phyloP scores from a whole-genome alignment of 352 stramenopile genomes.

The Globisporangium yorkense region DNA sequence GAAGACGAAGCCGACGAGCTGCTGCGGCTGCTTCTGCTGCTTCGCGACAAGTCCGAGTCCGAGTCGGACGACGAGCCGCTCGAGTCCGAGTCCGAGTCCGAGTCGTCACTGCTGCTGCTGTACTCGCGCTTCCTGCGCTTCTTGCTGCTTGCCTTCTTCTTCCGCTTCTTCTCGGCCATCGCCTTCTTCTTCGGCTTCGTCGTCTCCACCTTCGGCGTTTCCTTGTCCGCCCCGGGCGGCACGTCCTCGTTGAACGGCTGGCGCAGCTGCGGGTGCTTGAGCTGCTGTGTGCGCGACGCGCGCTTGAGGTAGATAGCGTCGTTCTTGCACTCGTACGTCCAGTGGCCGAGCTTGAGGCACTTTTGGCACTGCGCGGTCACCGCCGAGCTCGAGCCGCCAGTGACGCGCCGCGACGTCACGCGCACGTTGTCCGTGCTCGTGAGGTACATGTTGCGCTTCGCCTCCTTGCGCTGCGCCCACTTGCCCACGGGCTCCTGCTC shows the following conservation, averaged over 20 bases:
- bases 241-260: slow-evolving; percentile 80
- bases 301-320: slow-evolving; percentile 76
- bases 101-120: slow-evolving; percentile 17
- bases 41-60: slow-evolving; percentile 8
- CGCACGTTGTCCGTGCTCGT: slow-evolving; percentile 72
- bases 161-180: slow-evolving; percentile 15
- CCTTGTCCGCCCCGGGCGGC: slow-evolving; percentile 39
- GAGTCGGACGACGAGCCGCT: slow-evolving; percentile 6
- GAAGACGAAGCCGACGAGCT: slow-evolving; percentile 9
- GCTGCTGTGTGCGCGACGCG: slow-evolving; percentile 68
- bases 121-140: slow-evolving; percentile 17
- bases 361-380: slow-evolving; percentile 71
- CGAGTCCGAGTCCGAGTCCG: slow-evolving; percentile 21
- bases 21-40: too few relatives aligned
- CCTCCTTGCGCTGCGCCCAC: slow-evolving; percentile 67
- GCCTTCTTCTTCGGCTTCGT: slow-evolving; percentile 10
- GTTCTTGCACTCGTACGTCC: slow-evolving; percentile 88
- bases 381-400: slow-evolving; percentile 10
- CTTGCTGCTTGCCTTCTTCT: slow-evolving; percentile 11
- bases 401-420: slow-evolving; percentile 36
- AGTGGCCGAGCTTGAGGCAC: slow-evolving; percentile 71
- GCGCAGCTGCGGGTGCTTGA: slow-evolving; percentile 74
- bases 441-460: slow-evolving; percentile 78
- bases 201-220: not conserved
- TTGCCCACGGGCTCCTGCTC: slow-evolving; percentile 47